Evolutionary conservation across 2,329 filamentous ascomycete genomes (phyloP).

Genomic region (Dendryphion nanum): DNA sequence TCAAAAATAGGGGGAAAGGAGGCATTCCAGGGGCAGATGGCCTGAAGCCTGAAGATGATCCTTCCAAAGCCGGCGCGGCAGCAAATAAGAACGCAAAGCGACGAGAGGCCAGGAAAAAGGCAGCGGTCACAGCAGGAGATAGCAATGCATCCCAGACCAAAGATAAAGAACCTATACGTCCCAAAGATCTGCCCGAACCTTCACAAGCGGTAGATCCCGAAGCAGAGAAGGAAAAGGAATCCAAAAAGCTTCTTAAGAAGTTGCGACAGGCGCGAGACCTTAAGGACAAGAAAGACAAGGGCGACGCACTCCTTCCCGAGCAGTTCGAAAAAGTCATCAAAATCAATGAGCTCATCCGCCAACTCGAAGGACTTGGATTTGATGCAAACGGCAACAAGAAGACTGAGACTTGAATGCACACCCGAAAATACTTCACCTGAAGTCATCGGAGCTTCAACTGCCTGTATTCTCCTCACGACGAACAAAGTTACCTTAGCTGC

Average conservation of each 20-base stretch:
- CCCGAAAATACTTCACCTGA: too few species aligned
- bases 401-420: conserved; percentile 27
- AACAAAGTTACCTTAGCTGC: too few species aligned
- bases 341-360: conserved; percentile 88
- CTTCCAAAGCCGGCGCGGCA: conserved; percentile 50
- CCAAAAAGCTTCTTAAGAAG: conserved; percentile 88
- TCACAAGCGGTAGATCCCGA: conserved; percentile 57
- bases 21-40: conserved; percentile 72
- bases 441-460: too few species aligned
- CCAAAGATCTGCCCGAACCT: conserved; percentile 13
- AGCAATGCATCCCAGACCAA: conserved; percentile 43
- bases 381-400: conserved; percentile 72
- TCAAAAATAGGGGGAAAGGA: conserved; percentile 69
- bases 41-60: conserved; percentile 45
- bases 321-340: conserved; percentile 98
- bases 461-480: too few species aligned
- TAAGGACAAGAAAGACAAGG: conserved; percentile 85
- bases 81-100: conserved; percentile 86
- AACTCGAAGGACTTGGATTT: conserved; percentile 82
- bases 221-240: conserved; percentile 87
- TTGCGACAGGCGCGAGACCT: conserved; percentile 89
- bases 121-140: conserved; percentile 46
- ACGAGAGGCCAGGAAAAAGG: conserved; percentile 64
- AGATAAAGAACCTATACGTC: conserved; percentile 18
- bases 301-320: conserved; percentile 80